Evolutionary conservation across 805 yeast species (phyloP).

Genomic region (Allodekkera sacchari): DNA sequence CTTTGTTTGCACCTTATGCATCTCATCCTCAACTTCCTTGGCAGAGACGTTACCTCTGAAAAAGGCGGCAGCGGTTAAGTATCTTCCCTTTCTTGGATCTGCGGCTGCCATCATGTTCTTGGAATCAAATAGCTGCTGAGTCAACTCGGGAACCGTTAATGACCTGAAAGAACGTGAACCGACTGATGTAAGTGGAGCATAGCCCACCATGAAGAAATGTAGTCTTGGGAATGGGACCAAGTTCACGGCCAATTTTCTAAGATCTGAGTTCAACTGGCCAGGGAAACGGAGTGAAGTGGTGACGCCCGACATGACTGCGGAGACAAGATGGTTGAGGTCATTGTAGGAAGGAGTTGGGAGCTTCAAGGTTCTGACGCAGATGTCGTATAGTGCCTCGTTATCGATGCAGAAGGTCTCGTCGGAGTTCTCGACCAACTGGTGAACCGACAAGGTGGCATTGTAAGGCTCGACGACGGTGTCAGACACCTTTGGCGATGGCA

Average conservation of each 20-base stretch:
- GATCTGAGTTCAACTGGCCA: constrained; percentile 88
- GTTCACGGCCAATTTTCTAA: constrained; percentile 89
- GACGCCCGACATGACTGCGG: constrained; percentile 91
- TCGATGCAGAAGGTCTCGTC: constrained; percentile 95
- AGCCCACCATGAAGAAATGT: constrained; percentile 93
- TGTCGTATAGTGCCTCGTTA: constrained; percentile 86
- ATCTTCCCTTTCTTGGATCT: constrained; percentile 85
- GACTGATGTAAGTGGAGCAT: constrained; percentile 81
- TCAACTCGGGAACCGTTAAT: constrained; percentile 80
- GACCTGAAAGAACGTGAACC: constrained; percentile 79
- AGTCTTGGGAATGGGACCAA: constrained; percentile 92
- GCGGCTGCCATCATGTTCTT: constrained; percentile 95
- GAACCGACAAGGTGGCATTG: constrained; percentile 84
- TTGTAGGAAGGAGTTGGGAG: constrained; percentile 69
- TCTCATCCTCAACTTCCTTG: constrained; percentile 91
- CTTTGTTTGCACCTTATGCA: constrained; percentile 75
- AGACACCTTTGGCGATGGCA: constrained; percentile 84
- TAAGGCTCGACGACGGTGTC: constrained; percentile 95
- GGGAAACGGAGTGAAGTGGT: constrained; percentile 92
- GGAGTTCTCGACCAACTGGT: constrained; percentile 83
- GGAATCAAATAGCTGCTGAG: constrained; percentile 89
- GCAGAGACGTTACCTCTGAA: constrained; percentile 90
- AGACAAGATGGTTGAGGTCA: constrained; percentile 75
- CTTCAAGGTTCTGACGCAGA: constrained; percentile 80
- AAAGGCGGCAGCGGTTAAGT: constrained; percentile 88